phyloP scores from a whole-genome alignment of 169 alveolate species.

The Theileria sp. region DNA sequence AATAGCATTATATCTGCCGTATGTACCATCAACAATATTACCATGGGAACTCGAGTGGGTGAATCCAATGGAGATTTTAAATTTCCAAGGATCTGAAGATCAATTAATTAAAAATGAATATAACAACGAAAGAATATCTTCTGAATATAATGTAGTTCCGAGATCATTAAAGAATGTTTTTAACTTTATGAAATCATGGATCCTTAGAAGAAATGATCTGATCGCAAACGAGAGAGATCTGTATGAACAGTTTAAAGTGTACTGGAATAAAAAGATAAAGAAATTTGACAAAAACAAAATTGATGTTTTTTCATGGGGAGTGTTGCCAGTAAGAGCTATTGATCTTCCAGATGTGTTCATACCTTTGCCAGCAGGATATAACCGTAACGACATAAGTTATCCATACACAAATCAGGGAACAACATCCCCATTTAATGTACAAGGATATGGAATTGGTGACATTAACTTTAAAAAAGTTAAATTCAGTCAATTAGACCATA shows the following conservation, averaged over 20 bases:
- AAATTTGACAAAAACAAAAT: constrained; percentile 3
- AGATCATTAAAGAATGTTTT: constrained; percentile 18
- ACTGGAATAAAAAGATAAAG: constrained; percentile 36
- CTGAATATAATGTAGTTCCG: constrained; percentile 13
- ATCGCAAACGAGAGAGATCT: constrained; percentile 31
- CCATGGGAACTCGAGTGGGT: constrained; percentile 60
- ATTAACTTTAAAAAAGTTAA: neutral
- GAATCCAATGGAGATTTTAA: neutral
- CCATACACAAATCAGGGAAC: constrained; percentile 66
- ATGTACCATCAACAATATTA: constrained; percentile 45
- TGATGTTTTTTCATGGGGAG: constrained; percentile 84
- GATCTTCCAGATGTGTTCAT: constrained; percentile 82
- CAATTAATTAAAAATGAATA: neutral
- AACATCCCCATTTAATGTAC: constrained; percentile 42
- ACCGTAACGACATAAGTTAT: constrained; percentile 74
- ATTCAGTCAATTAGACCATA: constrained; percentile 29
- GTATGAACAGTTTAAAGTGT: constrained; percentile 25
- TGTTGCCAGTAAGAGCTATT: constrained; percentile 85
- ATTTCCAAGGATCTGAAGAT: neutral
- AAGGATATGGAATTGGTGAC: constrained; percentile 57
- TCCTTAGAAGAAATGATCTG: constrained; percentile 25
- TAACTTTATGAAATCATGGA: constrained; percentile 28
- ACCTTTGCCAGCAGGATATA: constrained; percentile 87
- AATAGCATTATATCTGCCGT: constrained; percentile 66
- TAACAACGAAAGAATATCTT: neutral